A percentile compares a stretch with the other conserved stretches of the same genome.
Conservation (phyloP, 2,329 filamentous ascomycete genomes). For the Macroventuria anomochaeta region DNA sequence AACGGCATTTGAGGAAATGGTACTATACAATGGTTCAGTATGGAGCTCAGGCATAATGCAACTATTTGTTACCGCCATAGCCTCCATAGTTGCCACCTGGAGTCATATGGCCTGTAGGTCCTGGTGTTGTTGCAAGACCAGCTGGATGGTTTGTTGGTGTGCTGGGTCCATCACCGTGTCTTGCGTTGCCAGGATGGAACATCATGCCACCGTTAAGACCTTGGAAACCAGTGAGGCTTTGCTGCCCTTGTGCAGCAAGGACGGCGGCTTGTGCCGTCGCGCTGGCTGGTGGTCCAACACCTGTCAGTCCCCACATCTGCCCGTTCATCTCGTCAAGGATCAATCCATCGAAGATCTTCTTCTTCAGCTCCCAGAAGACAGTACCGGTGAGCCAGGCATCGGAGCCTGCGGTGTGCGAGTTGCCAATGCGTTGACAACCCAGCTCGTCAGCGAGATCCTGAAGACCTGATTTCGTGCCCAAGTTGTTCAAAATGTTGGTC, state of each 20-base stretch:
- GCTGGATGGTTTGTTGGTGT: slow-evolving; percentile 68
- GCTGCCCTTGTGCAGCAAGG: slow-evolving; percentile 53
- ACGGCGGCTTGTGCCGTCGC: slow-evolving; percentile 59
- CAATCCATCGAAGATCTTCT: slow-evolving; percentile 83
- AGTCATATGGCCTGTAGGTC: slow-evolving; percentile 73
- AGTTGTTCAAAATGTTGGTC: slow-evolving; percentile 77
- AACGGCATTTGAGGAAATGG: background rate
- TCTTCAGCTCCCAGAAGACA: slow-evolving; percentile 92
- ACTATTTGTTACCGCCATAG: slow-evolving; percentile 39
- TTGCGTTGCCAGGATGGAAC: slow-evolving; percentile 50
- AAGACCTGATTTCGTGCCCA: slow-evolving; percentile 88
- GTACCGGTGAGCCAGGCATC: slow-evolving; percentile 92
- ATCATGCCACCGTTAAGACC: slow-evolving; percentile 47
- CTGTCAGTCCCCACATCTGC: slow-evolving; percentile 91
- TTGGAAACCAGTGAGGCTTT: slow-evolving; percentile 38
- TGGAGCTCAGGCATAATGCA: slow-evolving; percentile 1
- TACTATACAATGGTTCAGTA: slow-evolving; percentile 15
- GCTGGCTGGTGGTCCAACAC: slow-evolving; percentile 60
- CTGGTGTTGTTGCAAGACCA: slow-evolving; percentile 58
- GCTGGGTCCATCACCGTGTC: slow-evolving; percentile 64
- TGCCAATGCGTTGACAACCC: slow-evolving; percentile 85
- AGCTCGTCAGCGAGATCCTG: slow-evolving; percentile 94
- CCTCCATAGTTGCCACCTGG: slow-evolving; percentile 79
- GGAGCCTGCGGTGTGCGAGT: slow-evolving; percentile 89
- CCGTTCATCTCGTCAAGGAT: slow-evolving; percentile 82